A percentile compares a stretch with the other conserved stretches of the same genome.
Conservation (phyloP, 148 eudicot species). For the Camellia sinensis region DNA sequence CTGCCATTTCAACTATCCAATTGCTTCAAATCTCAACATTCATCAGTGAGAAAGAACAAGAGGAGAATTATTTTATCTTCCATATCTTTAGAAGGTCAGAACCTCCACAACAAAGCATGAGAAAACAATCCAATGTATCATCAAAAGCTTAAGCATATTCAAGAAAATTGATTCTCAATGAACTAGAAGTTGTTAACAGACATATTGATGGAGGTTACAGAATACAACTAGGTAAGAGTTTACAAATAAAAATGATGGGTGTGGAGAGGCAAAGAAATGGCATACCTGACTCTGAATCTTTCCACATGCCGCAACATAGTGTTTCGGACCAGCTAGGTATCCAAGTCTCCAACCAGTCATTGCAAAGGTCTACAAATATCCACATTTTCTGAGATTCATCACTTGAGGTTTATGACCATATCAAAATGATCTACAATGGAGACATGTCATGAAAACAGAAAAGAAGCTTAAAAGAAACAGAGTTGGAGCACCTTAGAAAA, state of each 20-base stretch:
- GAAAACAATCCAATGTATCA: slow-evolving; percentile 2
- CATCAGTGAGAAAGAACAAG: background rate
- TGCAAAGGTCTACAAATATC: slow-evolving; percentile 68
- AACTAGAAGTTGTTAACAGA: background rate
- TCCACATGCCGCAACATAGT: slow-evolving; percentile 83
- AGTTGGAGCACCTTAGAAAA: slow-evolving; percentile 74
- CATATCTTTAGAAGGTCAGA: background rate
- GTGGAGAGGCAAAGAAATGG: slow-evolving; percentile 5
- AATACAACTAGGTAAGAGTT: background rate
- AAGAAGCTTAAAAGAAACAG: background rate
- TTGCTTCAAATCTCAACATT: background rate
- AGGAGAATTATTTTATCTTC: background rate
- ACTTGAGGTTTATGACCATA: background rate
- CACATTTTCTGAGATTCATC: background rate
- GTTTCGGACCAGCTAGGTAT: slow-evolving; percentile 93
- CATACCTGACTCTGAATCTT: slow-evolving; percentile 97
- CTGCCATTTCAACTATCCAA: background rate
- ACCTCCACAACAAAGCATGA: background rate
- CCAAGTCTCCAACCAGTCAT: slow-evolving; percentile 99
- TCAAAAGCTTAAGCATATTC: background rate
- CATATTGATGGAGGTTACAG: background rate
- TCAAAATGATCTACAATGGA: background rate
- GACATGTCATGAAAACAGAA: background rate
- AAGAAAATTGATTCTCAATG: background rate
- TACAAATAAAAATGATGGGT: background rate